These are phyloP conservation scores for Eucalyptus cloeziana DNA, from an alignment of 345 rosid species.

Conservation along the genomic window DNA sequence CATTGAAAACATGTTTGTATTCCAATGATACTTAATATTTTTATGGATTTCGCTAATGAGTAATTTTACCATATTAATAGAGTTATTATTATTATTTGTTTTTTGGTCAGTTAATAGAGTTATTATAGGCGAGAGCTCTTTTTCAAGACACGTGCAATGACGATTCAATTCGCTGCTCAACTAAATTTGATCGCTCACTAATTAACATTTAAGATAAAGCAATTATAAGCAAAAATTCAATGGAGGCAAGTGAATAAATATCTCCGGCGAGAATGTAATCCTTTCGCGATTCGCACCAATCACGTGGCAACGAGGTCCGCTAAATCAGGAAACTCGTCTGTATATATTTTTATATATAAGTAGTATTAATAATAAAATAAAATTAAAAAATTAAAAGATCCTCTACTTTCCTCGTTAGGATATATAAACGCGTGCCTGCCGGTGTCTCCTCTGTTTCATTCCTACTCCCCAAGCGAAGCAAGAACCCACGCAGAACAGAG, in stretches of 20 bases:
- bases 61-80: neutral
- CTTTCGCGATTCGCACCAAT: neutral
- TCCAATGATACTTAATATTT: neutral
- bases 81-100: neutral
- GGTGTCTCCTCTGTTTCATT: neutral
- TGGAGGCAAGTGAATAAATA: neutral
- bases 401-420: neutral
- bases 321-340: neutral
- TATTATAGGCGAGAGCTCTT: neutral
- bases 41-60: fast-evolving
- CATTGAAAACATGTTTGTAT: neutral
- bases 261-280: neutral
- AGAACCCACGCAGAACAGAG: neutral
- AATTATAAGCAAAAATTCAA: neutral
- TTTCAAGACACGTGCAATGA: neutral
- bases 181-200: neutral
- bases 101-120: neutral
- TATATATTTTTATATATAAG: too few relatives aligned
- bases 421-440: neutral
- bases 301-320: neutral
- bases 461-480: neutral
- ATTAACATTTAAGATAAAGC: neutral
- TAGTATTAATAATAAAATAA: neutral
- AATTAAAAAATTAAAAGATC: fast-evolving
- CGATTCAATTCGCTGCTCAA: too few relatives aligned